Evolutionary conservation across 176 grass and related monocot genomes (phyloP), one percentile per base, ranked within the genome.

Genomic region (Neostapfia colusana): DNA sequence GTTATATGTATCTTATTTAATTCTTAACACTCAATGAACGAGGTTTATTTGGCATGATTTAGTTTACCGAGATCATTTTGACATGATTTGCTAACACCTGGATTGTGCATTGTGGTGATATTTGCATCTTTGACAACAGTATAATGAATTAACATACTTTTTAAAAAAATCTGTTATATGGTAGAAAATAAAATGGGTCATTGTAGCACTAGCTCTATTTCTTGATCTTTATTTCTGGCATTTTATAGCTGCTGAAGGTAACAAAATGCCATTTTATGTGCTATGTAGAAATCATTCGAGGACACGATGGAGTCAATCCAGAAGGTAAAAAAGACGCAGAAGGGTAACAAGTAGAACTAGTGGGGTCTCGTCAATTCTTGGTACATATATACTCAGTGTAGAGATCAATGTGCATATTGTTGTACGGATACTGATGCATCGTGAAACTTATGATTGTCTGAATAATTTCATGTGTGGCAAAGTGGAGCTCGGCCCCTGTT

Each of bases 251-350:
- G 23, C 18, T 71, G 78, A 21, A 72, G 57, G 28, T 8, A 82
- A 72, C 16, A 57, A 58, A 18, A 21, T 21, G 15, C 64, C 21
- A 37, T 41, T 10, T 23, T n/a, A 34, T 69, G 64, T 84, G 28
- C 11, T 58, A 39, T 43, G 49, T 78, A 93, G 87, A 89, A 93
- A 93, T 89, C 90, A 64, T 93, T 93, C 68, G 90, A 93, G 57
- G 87, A 89, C 23, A 50, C 81, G 9, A 87, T 93, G 77, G 81
- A 93, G 16, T 85, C 89, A 7, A 85, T 92, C 13, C 85, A 88
- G 55, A 89, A 85, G 56, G 78, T 75, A 6, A 87, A 84, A 77
- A 56, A 6, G 31, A 38, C 34, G 4, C 77, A 53, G 3, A 82
- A 93, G 58, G 77, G 82, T 10, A 48, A 89, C 63, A 46, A 11